These are phyloP conservation scores for Diaporthe sp. DNA, from an alignment of 2,329 filamentous ascomycete species.

Conservation along the genomic window DNA sequence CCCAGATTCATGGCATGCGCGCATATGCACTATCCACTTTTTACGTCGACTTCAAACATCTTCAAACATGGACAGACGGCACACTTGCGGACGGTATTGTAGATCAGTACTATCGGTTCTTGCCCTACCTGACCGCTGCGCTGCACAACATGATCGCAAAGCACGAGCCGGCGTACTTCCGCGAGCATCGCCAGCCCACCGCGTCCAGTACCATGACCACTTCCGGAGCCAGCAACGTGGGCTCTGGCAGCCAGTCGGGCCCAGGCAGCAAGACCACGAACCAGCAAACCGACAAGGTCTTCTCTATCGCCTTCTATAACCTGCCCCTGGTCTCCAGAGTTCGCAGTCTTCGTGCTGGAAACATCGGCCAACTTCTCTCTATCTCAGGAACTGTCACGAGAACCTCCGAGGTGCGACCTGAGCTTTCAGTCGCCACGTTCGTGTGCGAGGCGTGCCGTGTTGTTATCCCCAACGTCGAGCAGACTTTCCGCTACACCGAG, in stretches of 20 bases:
- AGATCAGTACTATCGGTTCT: slow-evolving; percentile 93
- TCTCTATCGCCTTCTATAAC: slow-evolving; percentile 94
- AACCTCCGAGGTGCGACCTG: slow-evolving; percentile 96
- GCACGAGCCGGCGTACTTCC: slow-evolving; percentile 94
- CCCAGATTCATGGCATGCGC: slow-evolving; percentile 84
- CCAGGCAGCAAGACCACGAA: slow-evolving; percentile 83
- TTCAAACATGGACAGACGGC: slow-evolving; percentile 82
- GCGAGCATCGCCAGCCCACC: slow-evolving; percentile 88
- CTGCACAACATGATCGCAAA: slow-evolving; percentile 95
- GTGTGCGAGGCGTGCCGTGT: slow-evolving; percentile 89
- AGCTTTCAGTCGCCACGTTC: slow-evolving; percentile 93
- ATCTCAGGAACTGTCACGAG: slow-evolving; percentile 97
- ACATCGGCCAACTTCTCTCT: slow-evolving; percentile 93
- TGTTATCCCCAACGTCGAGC: slow-evolving; percentile 90
- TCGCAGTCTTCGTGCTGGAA: slow-evolving; percentile 85
- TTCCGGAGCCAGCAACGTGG: slow-evolving; percentile 74
- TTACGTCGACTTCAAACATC: slow-evolving; percentile 89
- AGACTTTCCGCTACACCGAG: slow-evolving; percentile 97
- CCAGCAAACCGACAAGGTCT: slow-evolving; percentile 97
- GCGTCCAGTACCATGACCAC: slow-evolving; percentile 80
- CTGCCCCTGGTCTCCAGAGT: slow-evolving; percentile 88
- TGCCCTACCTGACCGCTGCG: slow-evolving; percentile 89
- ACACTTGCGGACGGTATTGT: slow-evolving; percentile 88
- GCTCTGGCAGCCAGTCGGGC: slow-evolving; percentile 74
- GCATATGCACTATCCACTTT: slow-evolving; percentile 84